Evolutionary conservation across 305 asterid species (phyloP).

Genomic region (Fraxinus paxiana): DNA sequence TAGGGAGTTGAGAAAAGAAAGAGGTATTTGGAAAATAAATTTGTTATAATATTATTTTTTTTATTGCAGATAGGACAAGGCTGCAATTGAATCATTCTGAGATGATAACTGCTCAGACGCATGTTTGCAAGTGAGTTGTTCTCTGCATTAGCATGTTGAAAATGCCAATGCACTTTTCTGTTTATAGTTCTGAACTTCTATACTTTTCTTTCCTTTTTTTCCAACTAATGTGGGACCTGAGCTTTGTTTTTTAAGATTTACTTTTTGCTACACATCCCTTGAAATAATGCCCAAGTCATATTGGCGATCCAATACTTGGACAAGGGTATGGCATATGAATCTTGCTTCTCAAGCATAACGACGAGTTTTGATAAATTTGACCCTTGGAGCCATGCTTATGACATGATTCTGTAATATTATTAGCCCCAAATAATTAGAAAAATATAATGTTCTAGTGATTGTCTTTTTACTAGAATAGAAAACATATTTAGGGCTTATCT

Average conservation of each 20-base stretch:
- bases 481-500: neutral
- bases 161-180: neutral
- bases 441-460: neutral
- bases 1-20: neutral
- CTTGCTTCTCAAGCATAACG: neutral
- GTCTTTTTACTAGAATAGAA: neutral
- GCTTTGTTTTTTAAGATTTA: neutral
- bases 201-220: neutral
- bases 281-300: neutral
- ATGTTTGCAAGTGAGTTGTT: slow-evolving; percentile 62
- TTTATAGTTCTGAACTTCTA: neutral
- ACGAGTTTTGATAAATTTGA: neutral
- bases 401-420: neutral
- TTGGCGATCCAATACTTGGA: neutral
- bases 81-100: slow-evolving; percentile 73
- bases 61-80: slow-evolving; percentile 64
- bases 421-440: neutral
- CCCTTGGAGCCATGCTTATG: neutral
- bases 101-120: slow-evolving; percentile 58
- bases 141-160: slow-evolving; percentile 12
- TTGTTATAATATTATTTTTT: neutral
- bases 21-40: neutral
- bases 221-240: neutral
- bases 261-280: neutral
- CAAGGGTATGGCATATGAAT: neutral